Conservation (phyloP, 352 stramenopile species). For the Pythium oligandrum region DNA sequence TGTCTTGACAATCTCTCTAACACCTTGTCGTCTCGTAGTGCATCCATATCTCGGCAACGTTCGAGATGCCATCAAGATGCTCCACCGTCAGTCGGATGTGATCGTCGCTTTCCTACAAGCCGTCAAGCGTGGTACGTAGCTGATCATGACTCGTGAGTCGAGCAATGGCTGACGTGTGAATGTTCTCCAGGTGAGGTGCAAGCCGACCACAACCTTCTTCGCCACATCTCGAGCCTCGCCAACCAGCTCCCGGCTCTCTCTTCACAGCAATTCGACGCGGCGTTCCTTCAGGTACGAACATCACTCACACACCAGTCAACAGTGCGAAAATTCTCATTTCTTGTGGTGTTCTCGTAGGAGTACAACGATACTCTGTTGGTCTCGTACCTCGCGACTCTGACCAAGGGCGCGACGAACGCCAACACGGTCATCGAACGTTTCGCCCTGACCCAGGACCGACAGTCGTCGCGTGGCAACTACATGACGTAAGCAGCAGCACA, state of each 20-base stretch:
- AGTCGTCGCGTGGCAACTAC: slow-evolving; percentile 36
- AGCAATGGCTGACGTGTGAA: no score
- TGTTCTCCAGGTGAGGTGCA: slow-evolving; percentile 39
- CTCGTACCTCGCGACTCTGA: slow-evolving; percentile 79
- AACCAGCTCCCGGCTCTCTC: slow-evolving; percentile 80
- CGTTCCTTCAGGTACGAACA: slow-evolving; percentile 51
- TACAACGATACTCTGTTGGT: slow-evolving; percentile 83
- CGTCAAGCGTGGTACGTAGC: slow-evolving; percentile 52
- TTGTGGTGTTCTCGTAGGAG: slow-evolving; percentile 26
- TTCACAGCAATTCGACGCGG: slow-evolving; percentile 63
- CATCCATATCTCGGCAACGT: slow-evolving; percentile 77
- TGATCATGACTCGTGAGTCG: no score
- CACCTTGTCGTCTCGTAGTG: slow-evolving; percentile 26
- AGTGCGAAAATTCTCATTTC: no score
- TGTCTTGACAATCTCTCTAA: no score
- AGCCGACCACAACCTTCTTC: slow-evolving; percentile 74
- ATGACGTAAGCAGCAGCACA: slow-evolving; percentile 5
- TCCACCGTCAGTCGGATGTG: slow-evolving; percentile 77
- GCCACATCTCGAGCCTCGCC: slow-evolving; percentile 83
- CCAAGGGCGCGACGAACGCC: slow-evolving; percentile 71
- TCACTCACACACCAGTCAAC: background rate
- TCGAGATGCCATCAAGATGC: slow-evolving; percentile 81
- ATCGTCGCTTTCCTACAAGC: slow-evolving; percentile 67
- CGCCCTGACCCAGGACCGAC: slow-evolving; percentile 61
- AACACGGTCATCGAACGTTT: slow-evolving; percentile 84